Evolutionary conservation across 768 basidiomycete species (phyloP), one percentile per base, ranked within the genome.

Genomic region (Xerocomellus dryophilus): DNA sequence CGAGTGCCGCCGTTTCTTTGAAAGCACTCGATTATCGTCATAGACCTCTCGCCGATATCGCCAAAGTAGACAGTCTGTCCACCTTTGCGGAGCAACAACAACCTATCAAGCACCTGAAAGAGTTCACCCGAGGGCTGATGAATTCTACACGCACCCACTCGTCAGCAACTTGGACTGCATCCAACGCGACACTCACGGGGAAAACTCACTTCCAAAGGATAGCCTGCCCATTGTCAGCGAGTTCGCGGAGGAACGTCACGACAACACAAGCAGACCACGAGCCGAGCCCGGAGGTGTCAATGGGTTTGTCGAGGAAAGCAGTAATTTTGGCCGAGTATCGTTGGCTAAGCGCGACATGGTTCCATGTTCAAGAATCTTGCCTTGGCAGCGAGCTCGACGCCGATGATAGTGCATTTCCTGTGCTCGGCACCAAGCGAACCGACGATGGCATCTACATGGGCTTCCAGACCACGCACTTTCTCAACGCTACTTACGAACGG

Each of bases 221-320:
- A 23, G 23, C 23, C 23, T 23, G 23, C 23, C 23, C 23, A 23
- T 23, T 23, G 23, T 23, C 72, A 18, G 81, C 79, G 27, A 82
- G 76, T 50, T 80, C 78, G 25, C 76, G 73, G 39, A 82, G 69
- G 66, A 81, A 73, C 17, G 67, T 67, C 21, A 78, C 65, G 48
- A 81, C 76, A 35, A 73, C 72, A 77, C 79, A 81, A 1, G 80
- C 78, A 9, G 74, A 76, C 57, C 81, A 79, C 8, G 75, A 77
- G 53, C 80, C 79, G 15, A 82, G 72, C 55, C 81, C 80, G 39
- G 78, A 79, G 2, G 82, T n/a, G n/a, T n/a, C n/a, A n/a, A n/a
- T 83, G 1, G 82, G 82, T 58, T 84, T 82, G 60, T 84, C 82
- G 14, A 83, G 69, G 74, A 84, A 83, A 82, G 73, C 0, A 82